These are phyloP conservation scores for Fusarium sp. DNA, from an alignment of 2,329 filamentous ascomycete species.

Conservation along the genomic window DNA sequence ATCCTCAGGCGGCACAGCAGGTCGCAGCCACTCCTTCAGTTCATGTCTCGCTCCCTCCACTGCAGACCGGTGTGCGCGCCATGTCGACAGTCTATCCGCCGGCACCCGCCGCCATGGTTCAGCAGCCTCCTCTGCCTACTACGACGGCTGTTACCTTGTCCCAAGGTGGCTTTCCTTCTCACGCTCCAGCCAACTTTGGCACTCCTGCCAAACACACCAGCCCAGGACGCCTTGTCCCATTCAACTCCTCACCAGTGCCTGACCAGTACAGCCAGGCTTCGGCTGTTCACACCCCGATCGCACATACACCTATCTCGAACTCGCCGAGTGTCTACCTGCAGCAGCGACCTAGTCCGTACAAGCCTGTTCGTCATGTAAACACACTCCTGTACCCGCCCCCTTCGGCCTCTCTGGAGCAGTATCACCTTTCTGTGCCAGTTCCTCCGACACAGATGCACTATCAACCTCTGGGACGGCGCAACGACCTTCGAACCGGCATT, in stretches of 20 bases:
- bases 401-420: slow-evolving; percentile 77
- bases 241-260: slow-evolving; percentile 71
- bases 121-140: slow-evolving; percentile 45
- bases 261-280: slow-evolving; percentile 64
- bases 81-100: slow-evolving; percentile 80
- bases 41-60: slow-evolving; percentile 66
- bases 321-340: slow-evolving; percentile 89
- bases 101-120: slow-evolving; percentile 54
- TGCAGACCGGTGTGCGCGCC: slow-evolving; percentile 68
- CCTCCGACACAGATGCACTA: slow-evolving; percentile 81
- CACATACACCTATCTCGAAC: slow-evolving; percentile 71
- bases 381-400: slow-evolving; percentile 90
- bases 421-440: slow-evolving; percentile 65
- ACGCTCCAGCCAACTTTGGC: slow-evolving; percentile 52
- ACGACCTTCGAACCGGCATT: slow-evolving; percentile 72
- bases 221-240: slow-evolving; percentile 57
- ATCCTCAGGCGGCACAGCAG: slow-evolving; percentile 43
- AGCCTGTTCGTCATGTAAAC: slow-evolving; percentile 86
- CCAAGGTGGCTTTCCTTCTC: slow-evolving; percentile 41
- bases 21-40: slow-evolving; percentile 47
- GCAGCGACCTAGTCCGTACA: slow-evolving; percentile 90
- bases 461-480: slow-evolving; percentile 74
- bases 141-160: slow-evolving; percentile 39
- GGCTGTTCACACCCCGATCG: slow-evolving; percentile 63
- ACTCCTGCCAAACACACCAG: slow-evolving; percentile 64